A percentile compares a stretch with the other conserved stretches of the same genome.
Conservation (phyloP, 139 green algal genomes). For the Zygnema circumcarinatum region DNA sequence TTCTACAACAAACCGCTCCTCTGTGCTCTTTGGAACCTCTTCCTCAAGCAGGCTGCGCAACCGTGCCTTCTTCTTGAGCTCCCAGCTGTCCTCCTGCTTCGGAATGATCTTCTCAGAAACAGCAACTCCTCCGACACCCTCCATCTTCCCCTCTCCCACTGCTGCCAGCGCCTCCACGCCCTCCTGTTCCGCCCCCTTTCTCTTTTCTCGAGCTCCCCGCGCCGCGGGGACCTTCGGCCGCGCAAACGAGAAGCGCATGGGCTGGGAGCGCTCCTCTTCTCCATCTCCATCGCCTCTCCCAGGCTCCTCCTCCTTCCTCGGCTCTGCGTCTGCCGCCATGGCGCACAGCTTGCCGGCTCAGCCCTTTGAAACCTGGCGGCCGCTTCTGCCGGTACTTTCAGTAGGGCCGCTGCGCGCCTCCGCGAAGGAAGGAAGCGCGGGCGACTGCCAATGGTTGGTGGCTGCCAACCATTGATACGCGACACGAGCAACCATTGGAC, state of each 20-base stretch:
- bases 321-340: too few relatives aligned
- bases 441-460: too few relatives aligned
- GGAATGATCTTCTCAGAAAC: constrained; percentile 28
- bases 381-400: too few relatives aligned
- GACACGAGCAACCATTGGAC: too few relatives aligned
- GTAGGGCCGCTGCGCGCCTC: too few relatives aligned
- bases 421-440: too few relatives aligned
- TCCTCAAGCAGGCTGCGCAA: background rate
- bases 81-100: constrained; percentile 34
- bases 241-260: background rate
- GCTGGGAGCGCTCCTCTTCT: too few relatives aligned
- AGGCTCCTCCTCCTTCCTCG: too few relatives aligned
- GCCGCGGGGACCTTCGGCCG: background rate
- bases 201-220: background rate
- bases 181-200: background rate
- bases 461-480: too few relatives aligned
- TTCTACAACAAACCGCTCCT: constrained; percentile 33
- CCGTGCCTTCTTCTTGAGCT: constrained; percentile 6
- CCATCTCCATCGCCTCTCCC: too few relatives aligned
- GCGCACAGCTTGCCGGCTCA: too few relatives aligned
- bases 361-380: too few relatives aligned
- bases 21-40: background rate
- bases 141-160: background rate
- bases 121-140: background rate
- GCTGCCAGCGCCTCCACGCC: background rate